Conservation (phyloP, 345 rosid species). For the Bruguiera parviflora region DNA sequence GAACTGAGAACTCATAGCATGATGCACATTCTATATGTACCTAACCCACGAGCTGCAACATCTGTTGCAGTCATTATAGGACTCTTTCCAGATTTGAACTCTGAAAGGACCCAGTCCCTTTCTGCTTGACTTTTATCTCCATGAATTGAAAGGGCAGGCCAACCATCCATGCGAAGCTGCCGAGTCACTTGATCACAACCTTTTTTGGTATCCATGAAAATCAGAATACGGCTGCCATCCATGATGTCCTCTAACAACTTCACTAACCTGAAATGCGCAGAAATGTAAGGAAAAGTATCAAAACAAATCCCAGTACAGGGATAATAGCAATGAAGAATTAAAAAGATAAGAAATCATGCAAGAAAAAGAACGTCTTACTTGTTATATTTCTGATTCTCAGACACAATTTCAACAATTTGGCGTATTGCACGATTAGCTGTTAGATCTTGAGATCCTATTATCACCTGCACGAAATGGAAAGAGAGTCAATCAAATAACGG, state of each 20-base stretch:
- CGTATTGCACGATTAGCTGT: constrained; percentile 97
- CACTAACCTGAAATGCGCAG: constrained; percentile 56
- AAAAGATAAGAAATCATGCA: neutral
- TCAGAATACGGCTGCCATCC: constrained; percentile 97
- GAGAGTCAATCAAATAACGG: constrained; percentile 9
- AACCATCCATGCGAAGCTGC: constrained; percentile 99
- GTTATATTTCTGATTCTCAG: constrained; percentile 93
- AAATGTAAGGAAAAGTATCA: neutral
- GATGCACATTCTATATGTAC: constrained; percentile 30
- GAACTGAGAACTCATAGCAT: neutral
- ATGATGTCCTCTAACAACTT: constrained; percentile 96
- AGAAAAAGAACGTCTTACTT: constrained; percentile 45
- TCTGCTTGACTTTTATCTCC: constrained; percentile 99
- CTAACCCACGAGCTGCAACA: constrained; percentile 99
- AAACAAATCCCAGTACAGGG: neutral
- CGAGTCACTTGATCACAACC: constrained; percentile 98
- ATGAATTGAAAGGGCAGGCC: constrained; percentile 99
- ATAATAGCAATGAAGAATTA: constrained; percentile 1
- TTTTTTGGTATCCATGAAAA: constrained; percentile 96
- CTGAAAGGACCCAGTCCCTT: constrained; percentile 99
- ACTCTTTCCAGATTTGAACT: constrained; percentile 94
- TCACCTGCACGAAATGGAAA: constrained; percentile 49
- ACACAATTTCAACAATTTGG: constrained; percentile 82
- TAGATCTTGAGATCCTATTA: constrained; percentile 85
- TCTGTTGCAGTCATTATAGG: constrained; percentile 99